Base-by-base conservation (phyloP, 176 grass and related monocot species). In the Calamus simplicifolius region DNA sequence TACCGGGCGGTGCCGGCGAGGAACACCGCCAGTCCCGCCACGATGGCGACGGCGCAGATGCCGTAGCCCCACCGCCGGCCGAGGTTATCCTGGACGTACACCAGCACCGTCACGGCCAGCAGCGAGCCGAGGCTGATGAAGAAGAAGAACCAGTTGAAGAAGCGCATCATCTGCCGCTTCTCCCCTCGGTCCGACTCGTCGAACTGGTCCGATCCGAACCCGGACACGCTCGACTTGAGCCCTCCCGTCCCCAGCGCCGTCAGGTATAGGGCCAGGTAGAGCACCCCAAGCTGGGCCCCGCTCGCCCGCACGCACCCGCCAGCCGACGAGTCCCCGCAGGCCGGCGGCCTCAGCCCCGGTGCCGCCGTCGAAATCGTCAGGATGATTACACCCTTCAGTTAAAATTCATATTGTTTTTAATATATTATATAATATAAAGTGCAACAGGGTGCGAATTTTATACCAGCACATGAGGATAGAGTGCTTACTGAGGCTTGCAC, bases 1-100 rank as follows among this genome's bases (percentile, higher is more conserved):
- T 80, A 85, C 48, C 54, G 68, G 2, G 13, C 6, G 0, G 77
- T 85, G 58, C 82, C 73, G 18, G 57, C 35, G 2, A 85, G 69
- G 64, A 85, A 85, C 3, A 85, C 53, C 38, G 15, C 7, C 5
- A 85, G 77, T 0, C 77, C 82, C 1, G 4, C 1, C 1, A 69
- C 18, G 73, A 68, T 68, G 51, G 65, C 27, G 27, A 15, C 14
- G 65, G 65, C 65, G 51, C 51, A 68, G 52, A 56, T 56, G 27
- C 65, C 65, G 65, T 68, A 68, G 52, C 65, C 65, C 51, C 51
- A 55, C 28, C 18, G 51, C 4, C 65, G 65, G 28, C 65, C 65
- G n/a, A 68, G 27, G 65, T 68, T 38, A 27, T 68, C 65, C 27
- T 68, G 65, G 51, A 68, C 56, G 65, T 68, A 68, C 27, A 68